These are phyloP conservation scores for Paramecium biaurelia DNA, from an alignment of 73 alveolate species.

Conservation along the genomic window DNA sequence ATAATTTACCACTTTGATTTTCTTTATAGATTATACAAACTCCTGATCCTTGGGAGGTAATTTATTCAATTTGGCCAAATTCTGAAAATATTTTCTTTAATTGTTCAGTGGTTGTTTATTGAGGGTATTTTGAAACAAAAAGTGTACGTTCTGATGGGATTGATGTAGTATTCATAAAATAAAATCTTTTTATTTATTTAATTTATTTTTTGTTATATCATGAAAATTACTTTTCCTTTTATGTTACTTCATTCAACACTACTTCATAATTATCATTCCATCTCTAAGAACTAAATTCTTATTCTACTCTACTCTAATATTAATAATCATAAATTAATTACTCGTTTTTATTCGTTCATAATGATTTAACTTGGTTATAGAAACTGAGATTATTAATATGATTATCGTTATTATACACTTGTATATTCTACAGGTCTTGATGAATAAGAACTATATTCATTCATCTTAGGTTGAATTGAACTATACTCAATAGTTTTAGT, in stretches of 20 bases:
- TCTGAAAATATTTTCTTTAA: slow-evolving; percentile 25
- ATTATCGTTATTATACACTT: not conserved
- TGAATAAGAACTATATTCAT: not conserved
- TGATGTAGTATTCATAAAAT: not conserved
- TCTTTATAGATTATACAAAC: not conserved
- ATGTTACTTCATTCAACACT: not conserved
- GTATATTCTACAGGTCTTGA: not conserved
- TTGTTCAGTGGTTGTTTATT: not conserved
- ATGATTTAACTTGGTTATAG: not conserved
- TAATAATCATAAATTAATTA: not conserved
- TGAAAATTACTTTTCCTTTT: not conserved
- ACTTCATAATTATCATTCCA: not conserved
- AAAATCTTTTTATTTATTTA: not conserved
- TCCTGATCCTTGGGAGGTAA: not conserved
- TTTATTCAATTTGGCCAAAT: slow-evolving; percentile 8
- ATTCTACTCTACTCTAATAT: not conserved
- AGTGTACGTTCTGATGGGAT: not conserved
- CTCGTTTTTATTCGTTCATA: not conserved
- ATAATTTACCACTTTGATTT: not conserved
- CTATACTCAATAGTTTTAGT: not conserved
- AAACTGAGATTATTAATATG: not conserved
- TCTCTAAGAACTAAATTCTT: not conserved
- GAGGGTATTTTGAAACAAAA: slow-evolving; percentile 25
- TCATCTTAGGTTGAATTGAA: not conserved
- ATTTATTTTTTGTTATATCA: not conserved